Conservation (phyloP, 306 rosid species). For the Vigna nakashimae region DNA sequence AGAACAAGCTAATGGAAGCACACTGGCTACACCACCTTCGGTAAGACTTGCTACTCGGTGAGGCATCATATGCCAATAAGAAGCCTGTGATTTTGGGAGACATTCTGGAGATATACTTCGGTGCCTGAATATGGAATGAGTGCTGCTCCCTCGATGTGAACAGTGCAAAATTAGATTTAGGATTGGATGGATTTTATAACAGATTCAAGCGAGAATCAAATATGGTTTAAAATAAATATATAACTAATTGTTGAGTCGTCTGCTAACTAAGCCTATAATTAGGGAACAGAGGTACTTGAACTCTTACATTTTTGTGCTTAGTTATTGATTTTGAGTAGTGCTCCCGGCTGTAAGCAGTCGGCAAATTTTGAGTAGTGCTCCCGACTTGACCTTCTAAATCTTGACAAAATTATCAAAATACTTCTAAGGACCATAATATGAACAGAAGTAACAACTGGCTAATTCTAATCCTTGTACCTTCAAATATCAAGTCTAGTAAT, state of each 20-base stretch:
- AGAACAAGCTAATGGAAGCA: conserved; percentile 75
- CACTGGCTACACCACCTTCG: conserved; percentile 79
- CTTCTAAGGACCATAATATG: not conserved
- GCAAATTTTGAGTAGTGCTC: conserved; percentile 17
- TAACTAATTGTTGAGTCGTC: not conserved
- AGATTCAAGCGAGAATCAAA: not conserved
- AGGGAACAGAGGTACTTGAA: not conserved
- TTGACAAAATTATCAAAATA: conserved; percentile 10
- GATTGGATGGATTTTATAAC: no score
- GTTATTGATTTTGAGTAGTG: not conserved
- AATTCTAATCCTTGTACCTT: not conserved
- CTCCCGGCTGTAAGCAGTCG: conserved; percentile 23
- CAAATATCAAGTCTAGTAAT: not conserved
- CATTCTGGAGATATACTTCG: not conserved
- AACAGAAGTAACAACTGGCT: conserved; percentile 12
- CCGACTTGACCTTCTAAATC: conserved; percentile 24
- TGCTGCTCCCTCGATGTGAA: conserved; percentile 15
- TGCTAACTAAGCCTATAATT: not conserved
- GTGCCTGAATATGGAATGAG: conserved; percentile 9
- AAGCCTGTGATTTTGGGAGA: conserved; percentile 9
- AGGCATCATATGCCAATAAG: conserved; percentile 27
- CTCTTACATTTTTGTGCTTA: not conserved
- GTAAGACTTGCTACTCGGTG: conserved; percentile 57
- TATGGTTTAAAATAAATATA: conserved; percentile 16
- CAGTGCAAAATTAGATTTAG: not conserved